Evolutionary conservation across 768 basidiomycete genomes (phyloP), one percentile per base, ranked within the genome.

Genomic region (Russula emetica): DNA sequence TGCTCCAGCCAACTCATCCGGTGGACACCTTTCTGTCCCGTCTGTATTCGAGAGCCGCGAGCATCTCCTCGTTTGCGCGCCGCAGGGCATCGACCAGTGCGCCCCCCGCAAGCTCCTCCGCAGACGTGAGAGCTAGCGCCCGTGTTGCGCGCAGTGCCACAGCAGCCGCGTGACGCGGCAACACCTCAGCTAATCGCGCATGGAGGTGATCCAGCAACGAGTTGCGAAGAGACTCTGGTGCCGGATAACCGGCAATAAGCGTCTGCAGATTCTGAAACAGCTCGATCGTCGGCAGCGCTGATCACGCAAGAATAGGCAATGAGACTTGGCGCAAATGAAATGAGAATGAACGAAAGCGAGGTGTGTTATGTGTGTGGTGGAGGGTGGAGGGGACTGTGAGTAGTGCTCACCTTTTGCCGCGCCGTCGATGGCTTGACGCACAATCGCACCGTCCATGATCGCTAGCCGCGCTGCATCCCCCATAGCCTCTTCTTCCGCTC

Each of bases 371-470:
- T 28, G 50, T 20, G 20, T 34, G 52, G 7, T 32, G 32, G 32
- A 8, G 32, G 32, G 32, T 1, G 2, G 1, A 0, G 32, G 7
- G 2, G 1, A 0, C 2, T 32, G 30, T 30, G 30, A 34, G 11
- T 34, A 11, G 10, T 50, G 45, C 54, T 64, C 72, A 87, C 93
- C 89, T 83, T 87, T 79, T 13, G 79, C 82, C 34, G 93, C 93
- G 67, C 82, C 87, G 22, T 79, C 76, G 55, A 94, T 83, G n/a
- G 90, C 90, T 50, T 85, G 80, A 71, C 83, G 85, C 44, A 91
- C 88, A 69, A 93, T 91, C 4, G 82, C 90, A 28, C 92, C 92
- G 56, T 85, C 78, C 80, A 93, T 80, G 71, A 94, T 85, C 49
- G 82, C 82, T 70, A 77, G 78, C 56, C 88, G 79, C 22, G 88